These are phyloP conservation scores for Pterulicium gracile DNA, from an alignment of 1,284 basidiomycete species.

Conservation along the genomic window DNA sequence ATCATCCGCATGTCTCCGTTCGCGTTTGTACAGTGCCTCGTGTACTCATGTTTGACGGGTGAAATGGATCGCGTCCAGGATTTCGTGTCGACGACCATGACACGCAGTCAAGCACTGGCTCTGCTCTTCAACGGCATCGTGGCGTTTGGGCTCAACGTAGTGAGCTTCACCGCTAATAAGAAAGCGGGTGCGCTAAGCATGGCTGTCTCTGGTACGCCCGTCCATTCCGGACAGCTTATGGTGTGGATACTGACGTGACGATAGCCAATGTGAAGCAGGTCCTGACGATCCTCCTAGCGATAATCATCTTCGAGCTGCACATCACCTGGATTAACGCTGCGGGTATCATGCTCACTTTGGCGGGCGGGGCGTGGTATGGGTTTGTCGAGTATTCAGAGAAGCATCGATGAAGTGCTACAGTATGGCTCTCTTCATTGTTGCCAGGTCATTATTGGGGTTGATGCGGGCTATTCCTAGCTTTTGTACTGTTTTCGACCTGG, in stretches of 20 bases:
- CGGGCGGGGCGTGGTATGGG: conserved; percentile 80
- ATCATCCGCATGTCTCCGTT: conserved; percentile 79
- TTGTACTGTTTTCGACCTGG: too few species aligned
- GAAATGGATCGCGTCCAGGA: conserved; percentile 59
- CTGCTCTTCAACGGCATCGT: conserved; percentile 72
- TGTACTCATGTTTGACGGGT: conserved; percentile 67
- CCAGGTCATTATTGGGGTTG: too few species aligned
- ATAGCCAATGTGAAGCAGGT: conserved; percentile 88
- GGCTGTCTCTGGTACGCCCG: conserved; percentile 68
- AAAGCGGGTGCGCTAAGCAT: conserved; percentile 79
- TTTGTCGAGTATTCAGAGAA: conserved; percentile 62
- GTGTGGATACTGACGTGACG: conserved; percentile 6
- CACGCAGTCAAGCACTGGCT: conserved; percentile 35
- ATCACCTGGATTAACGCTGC: conserved; percentile 71
- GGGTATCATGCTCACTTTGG: conserved; percentile 74
- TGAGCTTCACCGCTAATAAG: conserved; percentile 87
- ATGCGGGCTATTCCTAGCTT: too few species aligned
- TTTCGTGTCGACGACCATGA: conserved; percentile 43
- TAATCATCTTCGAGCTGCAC: conserved; percentile 71
- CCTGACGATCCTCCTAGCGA: conserved; percentile 80
- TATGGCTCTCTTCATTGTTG: too few species aligned
- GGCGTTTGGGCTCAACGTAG: conserved; percentile 86
- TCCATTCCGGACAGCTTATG: conserved; percentile 4
- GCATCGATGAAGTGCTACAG: too few species aligned
- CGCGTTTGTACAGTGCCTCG: conserved; percentile 77